Percentiles rank a stretch among this genome's conserved stretches.
Evolutionary conservation across 768 basidiomycete species (phyloP).

Genomic region (Trametes cingulata): DNA sequence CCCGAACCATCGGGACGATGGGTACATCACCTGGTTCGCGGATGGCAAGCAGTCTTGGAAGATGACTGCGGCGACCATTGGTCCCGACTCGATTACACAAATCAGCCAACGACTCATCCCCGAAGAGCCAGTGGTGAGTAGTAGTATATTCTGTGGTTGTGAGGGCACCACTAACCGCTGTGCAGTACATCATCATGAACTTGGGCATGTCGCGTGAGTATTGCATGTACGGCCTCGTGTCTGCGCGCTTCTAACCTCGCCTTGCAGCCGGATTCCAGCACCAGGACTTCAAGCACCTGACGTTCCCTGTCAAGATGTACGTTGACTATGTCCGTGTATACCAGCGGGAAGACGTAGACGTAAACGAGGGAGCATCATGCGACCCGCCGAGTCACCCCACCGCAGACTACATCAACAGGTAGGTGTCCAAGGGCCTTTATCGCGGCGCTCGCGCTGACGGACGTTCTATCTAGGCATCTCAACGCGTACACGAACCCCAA

Average conservation of each 20-base stretch:
- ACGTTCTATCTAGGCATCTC: constrained; percentile 34
- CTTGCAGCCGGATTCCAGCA: constrained; percentile 62
- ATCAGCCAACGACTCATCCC: constrained; percentile 70
- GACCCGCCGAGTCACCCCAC: constrained; percentile 81
- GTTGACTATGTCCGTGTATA: constrained; percentile 91
- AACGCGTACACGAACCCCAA: constrained; percentile 79
- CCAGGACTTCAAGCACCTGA: constrained; percentile 68
- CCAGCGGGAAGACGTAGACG: constrained; percentile 71
- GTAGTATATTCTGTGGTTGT: not conserved
- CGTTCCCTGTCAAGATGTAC: constrained; percentile 79
- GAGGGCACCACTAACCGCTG: constrained; percentile 6
- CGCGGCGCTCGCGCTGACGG: not conserved
- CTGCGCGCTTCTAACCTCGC: not conserved
- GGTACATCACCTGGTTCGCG: constrained; percentile 85
- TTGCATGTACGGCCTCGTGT: not conserved
- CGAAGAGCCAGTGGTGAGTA: constrained; percentile 89
- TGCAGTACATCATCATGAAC: constrained; percentile 80
- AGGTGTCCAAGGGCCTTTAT: not conserved
- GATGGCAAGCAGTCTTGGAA: constrained; percentile 72
- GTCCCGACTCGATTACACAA: constrained; percentile 56
- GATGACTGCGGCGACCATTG: constrained; percentile 63
- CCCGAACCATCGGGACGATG: constrained; percentile 60
- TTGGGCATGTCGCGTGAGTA: constrained; percentile 70
- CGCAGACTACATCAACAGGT: constrained; percentile 72
- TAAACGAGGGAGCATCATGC: constrained; percentile 70